Base-by-base conservation (phyloP, 2,329 filamentous ascomycete species). In the Aspergillus floridensis region DNA sequence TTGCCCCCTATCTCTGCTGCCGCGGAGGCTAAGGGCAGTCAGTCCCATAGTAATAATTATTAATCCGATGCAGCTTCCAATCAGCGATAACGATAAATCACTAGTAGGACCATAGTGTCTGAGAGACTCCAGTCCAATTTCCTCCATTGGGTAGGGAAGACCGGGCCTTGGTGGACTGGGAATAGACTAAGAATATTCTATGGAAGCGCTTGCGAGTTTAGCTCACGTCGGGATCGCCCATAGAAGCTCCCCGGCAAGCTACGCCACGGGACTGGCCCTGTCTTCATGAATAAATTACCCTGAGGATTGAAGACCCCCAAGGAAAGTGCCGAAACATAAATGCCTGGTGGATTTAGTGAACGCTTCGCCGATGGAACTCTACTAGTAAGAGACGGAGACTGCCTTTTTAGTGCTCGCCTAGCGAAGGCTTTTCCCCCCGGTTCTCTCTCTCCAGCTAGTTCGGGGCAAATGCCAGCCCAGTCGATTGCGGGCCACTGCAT, bases 171-270 rank as follows among this genome's bases (percentile, higher is more conserved):
- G 52, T 54, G 52, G 52, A 54, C 38, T 58, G 58, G 58, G 52
- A 65, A 63, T 41, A 51, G 57, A 60, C 63, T 65, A 65, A 65
- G 63, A 63, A 65, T 63, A 57, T 65, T 65, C 63, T 56, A 65
- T 65, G 53, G 60, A 56, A 47, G 41, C 60, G 49, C 56, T 58
- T 64, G 51, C 52, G 41, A 41, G 41, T 32, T 60, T 57, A 59
- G 58, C 56, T 48, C 53, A 51, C 32, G 55, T 54, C 55, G 57
- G 63, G 61, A 65, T 63, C 63, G 53, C 49, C 61, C 57, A 56
- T 44, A 46, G 49, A 56, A 49, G 38, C 48, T 50, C 56, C 53
- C 51, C 60, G 52, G 38, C 56, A 41, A 55, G 49, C 57, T 53
- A 59, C 56, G 53, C 61, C 56, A 61, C 48, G 56, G 58, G 50